Evolutionary conservation across 139 green algal genomes (phyloP).

Genomic region (Medakamo hakoo): DNA sequence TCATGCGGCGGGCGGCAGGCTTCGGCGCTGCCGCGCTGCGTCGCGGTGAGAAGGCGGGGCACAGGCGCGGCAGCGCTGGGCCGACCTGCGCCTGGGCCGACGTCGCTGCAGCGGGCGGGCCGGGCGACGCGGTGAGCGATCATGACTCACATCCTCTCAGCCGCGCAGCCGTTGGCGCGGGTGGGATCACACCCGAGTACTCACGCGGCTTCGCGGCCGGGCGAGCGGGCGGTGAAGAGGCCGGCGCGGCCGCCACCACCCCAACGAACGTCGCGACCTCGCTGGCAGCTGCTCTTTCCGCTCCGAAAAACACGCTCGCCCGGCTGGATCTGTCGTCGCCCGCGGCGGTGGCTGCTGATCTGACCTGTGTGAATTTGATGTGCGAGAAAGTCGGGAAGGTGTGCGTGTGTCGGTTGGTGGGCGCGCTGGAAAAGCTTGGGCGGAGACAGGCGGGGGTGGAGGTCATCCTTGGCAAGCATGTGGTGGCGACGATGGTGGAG

Average conservation of each 20-base stretch:
- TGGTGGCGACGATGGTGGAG: not conserved
- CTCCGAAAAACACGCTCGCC: not conserved
- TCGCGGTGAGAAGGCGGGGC: no score
- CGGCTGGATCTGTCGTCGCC: not conserved
- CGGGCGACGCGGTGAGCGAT: no score
- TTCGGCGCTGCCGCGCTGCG: no score
- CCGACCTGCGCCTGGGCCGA: no score
- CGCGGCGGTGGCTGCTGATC: not conserved
- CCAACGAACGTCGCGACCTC: not conserved
- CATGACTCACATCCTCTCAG: no score
- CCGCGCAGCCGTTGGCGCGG: no score
- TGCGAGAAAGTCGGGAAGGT: constrained; percentile 3
- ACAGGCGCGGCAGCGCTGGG: no score
- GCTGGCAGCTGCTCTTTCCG: not conserved
- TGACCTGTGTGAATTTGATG: constrained; percentile 9
- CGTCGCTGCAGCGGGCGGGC: no score
- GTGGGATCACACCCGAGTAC: no score
- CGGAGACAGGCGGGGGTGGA: not conserved
- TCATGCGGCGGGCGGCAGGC: no score
- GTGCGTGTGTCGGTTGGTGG: constrained; percentile 4
- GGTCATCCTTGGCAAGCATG: not conserved
- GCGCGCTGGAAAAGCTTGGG: constrained; percentile 6
- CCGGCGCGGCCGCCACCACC: not conserved
- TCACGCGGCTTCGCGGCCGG: no score
- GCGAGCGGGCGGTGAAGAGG: not conserved